Conservation (phyloP, 768 basidiomycete genomes). For the Macrolepiota fuliginosa region DNA sequence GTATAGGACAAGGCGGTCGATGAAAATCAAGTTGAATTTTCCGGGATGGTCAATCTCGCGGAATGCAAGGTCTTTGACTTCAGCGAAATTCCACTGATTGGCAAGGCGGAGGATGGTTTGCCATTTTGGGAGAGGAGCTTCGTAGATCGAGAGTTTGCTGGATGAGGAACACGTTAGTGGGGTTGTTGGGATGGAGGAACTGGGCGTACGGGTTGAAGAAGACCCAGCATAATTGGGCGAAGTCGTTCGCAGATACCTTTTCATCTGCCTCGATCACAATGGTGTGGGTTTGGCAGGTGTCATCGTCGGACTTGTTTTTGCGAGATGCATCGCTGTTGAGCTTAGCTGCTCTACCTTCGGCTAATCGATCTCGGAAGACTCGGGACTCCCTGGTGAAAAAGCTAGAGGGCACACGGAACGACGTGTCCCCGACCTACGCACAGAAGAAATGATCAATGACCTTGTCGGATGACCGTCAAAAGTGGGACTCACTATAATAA, state of each 20-base stretch:
- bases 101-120: conserved; percentile 56
- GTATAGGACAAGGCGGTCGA: conserved; percentile 46
- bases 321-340: neutral
- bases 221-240: conserved; percentile 51
- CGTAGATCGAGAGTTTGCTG: conserved; percentile 58
- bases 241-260: conserved; percentile 35
- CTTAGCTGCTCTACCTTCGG: conserved; percentile 26
- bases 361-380: conserved; percentile 19
- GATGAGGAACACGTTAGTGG: neutral
- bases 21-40: conserved; percentile 4
- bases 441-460: neutral
- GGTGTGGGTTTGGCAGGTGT: conserved; percentile 18
- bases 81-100: conserved; percentile 51
- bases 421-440: neutral
- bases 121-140: conserved; percentile 52
- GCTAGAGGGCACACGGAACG: neutral
- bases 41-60: conserved; percentile 23
- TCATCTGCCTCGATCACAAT: conserved; percentile 31
- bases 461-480: neutral
- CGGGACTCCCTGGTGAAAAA: neutral
- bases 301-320: neutral
- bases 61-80: conserved; percentile 56
- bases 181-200: neutral
- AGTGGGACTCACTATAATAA: neutral
- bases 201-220: conserved; percentile 50